phyloP scores from a whole-genome alignment of 495 filamentous ascomycete species.

The Penicillium taxi region DNA sequence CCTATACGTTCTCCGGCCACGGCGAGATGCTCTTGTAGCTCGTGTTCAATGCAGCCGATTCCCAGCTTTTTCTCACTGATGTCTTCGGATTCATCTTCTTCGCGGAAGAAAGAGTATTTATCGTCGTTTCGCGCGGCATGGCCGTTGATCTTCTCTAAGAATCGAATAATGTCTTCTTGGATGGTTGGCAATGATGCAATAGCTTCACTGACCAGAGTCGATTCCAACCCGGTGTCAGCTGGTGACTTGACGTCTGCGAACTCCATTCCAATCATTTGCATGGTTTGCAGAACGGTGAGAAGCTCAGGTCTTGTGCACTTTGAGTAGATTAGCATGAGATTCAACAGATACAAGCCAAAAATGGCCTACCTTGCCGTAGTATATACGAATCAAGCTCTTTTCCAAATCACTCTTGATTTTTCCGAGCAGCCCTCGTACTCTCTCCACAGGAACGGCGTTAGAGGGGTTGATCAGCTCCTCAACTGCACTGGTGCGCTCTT shows the following conservation, averaged over 20 bases:
- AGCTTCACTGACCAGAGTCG: slow-evolving; percentile 60
- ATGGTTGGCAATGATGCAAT: slow-evolving; percentile 74
- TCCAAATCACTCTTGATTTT: slow-evolving; percentile 79
- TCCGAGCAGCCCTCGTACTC: slow-evolving; percentile 57
- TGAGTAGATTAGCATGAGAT: slow-evolving; percentile 16
- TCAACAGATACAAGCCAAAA: not conserved
- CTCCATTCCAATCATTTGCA: slow-evolving; percentile 71
- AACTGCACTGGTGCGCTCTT: slow-evolving; percentile 80
- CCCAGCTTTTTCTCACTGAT: slow-evolving; percentile 85
- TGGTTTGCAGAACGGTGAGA: slow-evolving; percentile 70
- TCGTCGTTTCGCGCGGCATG: slow-evolving; percentile 80
- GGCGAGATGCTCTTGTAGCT: slow-evolving; percentile 67
- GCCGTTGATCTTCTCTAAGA: slow-evolving; percentile 78
- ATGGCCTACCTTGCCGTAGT: slow-evolving; percentile 67
- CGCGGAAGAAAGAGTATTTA: slow-evolving; percentile 89
- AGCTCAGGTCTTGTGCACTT: slow-evolving; percentile 85
- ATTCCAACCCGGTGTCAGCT: slow-evolving; percentile 65
- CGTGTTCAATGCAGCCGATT: slow-evolving; percentile 82
- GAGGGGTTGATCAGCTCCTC: slow-evolving; percentile 74
- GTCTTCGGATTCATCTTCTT: slow-evolving; percentile 74
- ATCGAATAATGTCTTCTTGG: slow-evolving; percentile 54
- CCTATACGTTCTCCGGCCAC: slow-evolving; percentile 61
- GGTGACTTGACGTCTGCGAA: slow-evolving; percentile 58
- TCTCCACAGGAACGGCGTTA: slow-evolving; percentile 59
- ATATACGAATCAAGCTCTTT: slow-evolving; percentile 86